Evolutionary conservation across 139 green algal genomes (phyloP), one percentile per base, ranked within the genome.

Genomic region (Pedinophyceae sp.): DNA sequence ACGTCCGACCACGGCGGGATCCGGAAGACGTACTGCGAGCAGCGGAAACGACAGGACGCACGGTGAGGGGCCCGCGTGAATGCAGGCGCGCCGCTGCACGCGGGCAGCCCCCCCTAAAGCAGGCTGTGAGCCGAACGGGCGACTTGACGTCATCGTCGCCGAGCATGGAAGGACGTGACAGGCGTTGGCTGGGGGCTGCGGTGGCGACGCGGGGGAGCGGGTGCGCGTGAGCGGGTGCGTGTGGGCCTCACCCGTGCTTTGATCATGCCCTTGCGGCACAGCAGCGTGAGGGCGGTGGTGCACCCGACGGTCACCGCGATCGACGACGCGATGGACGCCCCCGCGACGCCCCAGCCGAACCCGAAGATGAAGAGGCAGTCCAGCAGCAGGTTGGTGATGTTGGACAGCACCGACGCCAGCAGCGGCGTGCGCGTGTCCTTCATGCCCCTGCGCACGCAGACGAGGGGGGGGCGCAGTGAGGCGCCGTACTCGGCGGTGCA

Each of bases 381-480:
- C 43, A 50, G 23, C 18, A n/a, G 4, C 43, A 50, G 43, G 43
- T 50, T 50, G 43, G 25, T 18, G 19, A 50, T 7, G 13, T 50
- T n/a, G 13, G 43, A 7, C 15, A 50, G 4, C 15, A 7, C 13
- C 4, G 43, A 27, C 19, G 25, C 4, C 43, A 50, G 43, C 43
- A 50, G 43, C 43, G 43, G 43, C 18, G 43, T 50, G 13, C 43
- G 43, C 43, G 43, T 50, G 43, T 50, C 43, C 43, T 50, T 50
- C 18, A 50, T 6, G 43, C 23, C 43, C 15, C 19, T n/a, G 10
- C 19, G 43, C 43, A 50, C 43, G 18, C 43, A 27, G 43, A 50
- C 23, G 6, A n/a, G 25, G 23, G 19, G 13, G 19, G 43, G 19
- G 10, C 43, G 43, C 6, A 50, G 43, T 18, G 19, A 50, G 5